Conservation (phyloP, 768 basidiomycete species). For the Coprinopsis marcescibilis region DNA sequence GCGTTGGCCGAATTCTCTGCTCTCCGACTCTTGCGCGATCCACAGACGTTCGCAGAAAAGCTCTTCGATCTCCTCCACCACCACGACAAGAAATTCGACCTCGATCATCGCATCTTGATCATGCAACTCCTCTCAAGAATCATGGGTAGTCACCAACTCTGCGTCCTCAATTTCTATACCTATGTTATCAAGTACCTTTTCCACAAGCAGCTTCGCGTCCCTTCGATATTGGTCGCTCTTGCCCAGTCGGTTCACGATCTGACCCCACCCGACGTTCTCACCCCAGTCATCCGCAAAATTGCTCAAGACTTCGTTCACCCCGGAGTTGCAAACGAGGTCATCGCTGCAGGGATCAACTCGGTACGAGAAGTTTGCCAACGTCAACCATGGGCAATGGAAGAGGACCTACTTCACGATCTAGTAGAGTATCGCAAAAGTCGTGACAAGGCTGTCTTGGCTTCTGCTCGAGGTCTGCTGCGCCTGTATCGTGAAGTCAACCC, state of each 20-base stretch:
- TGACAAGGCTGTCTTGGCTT: conserved; percentile 90
- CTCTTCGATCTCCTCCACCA: conserved; percentile 78
- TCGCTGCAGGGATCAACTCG: conserved; percentile 93
- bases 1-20: conserved; percentile 78
- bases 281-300: conserved; percentile 85
- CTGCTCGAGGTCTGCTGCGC: conserved; percentile 79
- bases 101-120: conserved; percentile 95
- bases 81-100: conserved; percentile 91
- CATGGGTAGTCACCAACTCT: conserved; percentile 89
- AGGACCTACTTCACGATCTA: conserved; percentile 86
- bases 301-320: conserved; percentile 97
- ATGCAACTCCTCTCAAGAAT: conserved; percentile 96
- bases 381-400: conserved; percentile 97
- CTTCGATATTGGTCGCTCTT: conserved; percentile 87
- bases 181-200: conserved; percentile 93
- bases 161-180: conserved; percentile 90
- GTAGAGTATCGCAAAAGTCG: conserved; percentile 93
- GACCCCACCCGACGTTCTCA: conserved; percentile 88
- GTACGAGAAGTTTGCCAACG: conserved; percentile 91
- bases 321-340: conserved; percentile 91
- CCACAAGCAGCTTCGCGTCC: conserved; percentile 87
- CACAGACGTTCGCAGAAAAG: conserved; percentile 93
- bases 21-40: conserved; percentile 87
- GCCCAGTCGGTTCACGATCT: conserved; percentile 94
- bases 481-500: conserved; percentile 97